phyloP scores from a whole-genome alignment of 2,329 filamentous ascomycete genomes.

The Didymella glomerata region DNA sequence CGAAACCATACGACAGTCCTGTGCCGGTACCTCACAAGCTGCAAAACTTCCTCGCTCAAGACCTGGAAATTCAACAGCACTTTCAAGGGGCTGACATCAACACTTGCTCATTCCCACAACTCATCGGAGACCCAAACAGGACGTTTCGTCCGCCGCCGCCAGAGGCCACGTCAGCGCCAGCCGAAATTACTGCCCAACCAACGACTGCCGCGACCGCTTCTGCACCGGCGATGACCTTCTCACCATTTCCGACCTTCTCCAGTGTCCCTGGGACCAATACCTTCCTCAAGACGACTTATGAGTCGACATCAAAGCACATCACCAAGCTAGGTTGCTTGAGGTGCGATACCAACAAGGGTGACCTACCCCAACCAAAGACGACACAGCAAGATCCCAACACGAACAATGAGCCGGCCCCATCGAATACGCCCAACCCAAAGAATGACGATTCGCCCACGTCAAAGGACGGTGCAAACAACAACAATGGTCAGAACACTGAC shows the following conservation, averaged over 20 bases:
- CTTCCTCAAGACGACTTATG: constrained; percentile 38
- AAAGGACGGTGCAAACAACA: constrained; percentile 1
- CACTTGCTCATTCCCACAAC: constrained; percentile 33
- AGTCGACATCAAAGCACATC: constrained; percentile 38
- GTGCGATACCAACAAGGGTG: constrained; percentile 18
- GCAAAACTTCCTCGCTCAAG: constrained; percentile 35
- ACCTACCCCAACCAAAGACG: constrained; percentile 13
- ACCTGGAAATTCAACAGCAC: constrained; percentile 27
- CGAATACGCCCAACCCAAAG: constrained; percentile 8
- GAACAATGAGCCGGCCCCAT: constrained; percentile 9
- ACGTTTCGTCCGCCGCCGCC: not conserved
- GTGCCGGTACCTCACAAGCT: constrained; percentile 33
- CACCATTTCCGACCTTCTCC: constrained; percentile 2
- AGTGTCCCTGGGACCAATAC: constrained; percentile 31
- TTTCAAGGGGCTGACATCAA: constrained; percentile 43
- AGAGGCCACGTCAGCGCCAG: constrained; percentile 7
- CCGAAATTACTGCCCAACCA: not conserved
- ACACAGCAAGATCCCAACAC: constrained; percentile 12
- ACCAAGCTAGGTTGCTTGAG: constrained; percentile 41
- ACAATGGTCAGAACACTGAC: constrained; percentile 12
- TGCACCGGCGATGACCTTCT: constrained; percentile 2
- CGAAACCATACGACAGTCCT: constrained; percentile 6
- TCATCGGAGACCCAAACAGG: constrained; percentile 10
- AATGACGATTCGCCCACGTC: constrained; percentile 8
- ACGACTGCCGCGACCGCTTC: not conserved